Conservation (phyloP, 345 rosid genomes). For the Litchi chinensis region DNA sequence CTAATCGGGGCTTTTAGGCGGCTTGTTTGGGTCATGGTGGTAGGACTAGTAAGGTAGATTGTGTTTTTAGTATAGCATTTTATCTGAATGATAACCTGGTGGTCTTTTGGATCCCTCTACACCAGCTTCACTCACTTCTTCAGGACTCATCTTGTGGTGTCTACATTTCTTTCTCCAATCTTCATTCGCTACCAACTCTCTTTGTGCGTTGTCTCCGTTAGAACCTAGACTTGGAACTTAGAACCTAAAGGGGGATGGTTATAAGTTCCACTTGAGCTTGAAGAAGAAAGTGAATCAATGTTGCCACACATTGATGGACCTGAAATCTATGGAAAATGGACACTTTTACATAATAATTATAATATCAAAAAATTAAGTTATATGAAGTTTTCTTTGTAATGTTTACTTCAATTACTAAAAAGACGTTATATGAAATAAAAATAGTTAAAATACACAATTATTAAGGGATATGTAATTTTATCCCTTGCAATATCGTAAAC, state of each 20-base stretch:
- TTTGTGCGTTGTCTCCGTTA: not conserved
- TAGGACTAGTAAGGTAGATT: constrained; percentile 49
- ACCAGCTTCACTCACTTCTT: constrained; percentile 54
- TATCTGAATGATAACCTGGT: constrained; percentile 58
- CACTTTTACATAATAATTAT: too few species aligned
- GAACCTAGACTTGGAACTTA: not conserved
- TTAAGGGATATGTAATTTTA: too few species aligned
- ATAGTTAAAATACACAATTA: too few species aligned
- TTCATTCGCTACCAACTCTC: constrained; percentile 40
- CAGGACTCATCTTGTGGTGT: constrained; percentile 73
- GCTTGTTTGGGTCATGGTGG: constrained; percentile 41
- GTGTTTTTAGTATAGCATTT: constrained; percentile 65
- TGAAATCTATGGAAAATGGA: too few species aligned
- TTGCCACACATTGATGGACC: not conserved
- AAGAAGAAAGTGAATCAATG: not conserved
- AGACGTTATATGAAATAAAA: too few species aligned
- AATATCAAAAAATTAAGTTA: too few species aligned
- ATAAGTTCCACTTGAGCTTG: not conserved
- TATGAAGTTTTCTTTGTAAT: too few species aligned
- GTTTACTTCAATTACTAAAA: too few species aligned
- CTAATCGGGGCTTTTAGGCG: too few species aligned
- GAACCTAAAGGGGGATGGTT: not conserved
- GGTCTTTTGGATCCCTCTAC: constrained; percentile 60
- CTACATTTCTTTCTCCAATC: constrained; percentile 61
- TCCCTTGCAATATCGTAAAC: too few species aligned